Evolutionary conservation across 2,329 filamentous ascomycete species (phyloP), one percentile per base, ranked within the genome.

Genomic region (Cercospora sp.): DNA sequence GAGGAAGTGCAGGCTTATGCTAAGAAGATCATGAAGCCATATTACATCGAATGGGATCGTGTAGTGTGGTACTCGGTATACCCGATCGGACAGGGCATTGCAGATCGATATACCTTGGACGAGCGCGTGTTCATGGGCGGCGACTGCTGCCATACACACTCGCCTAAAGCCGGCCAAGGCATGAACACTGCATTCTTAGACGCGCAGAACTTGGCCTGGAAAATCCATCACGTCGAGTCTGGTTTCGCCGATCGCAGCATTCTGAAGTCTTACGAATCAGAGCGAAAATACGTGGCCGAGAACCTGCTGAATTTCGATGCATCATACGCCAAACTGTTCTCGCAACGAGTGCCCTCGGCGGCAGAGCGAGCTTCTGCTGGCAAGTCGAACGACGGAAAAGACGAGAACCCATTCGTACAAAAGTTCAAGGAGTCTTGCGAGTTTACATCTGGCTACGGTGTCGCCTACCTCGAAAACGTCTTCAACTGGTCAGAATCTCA

Each of bases 191-290:
- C 87, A 23, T 86, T 86, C 79, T 79, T 85, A 59, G 83, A 85
- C 74, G 93, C 93, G 0, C 87, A 93, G 68, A 98, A 97, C 79
- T 84, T 98, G 48, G 94, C 94, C 7, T 98, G 94, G 94, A 98
- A 98, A 83, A 91, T 97, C 62, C 94, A 97, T 77, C 89, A 91
- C 40, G 94, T 97, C 9, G 93, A 97, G 78, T 85, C 86, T 28
- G 93, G 93, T 12, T 92, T 97, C 73, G 92, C 93, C 1, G 82
- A 89, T 31, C 90, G 91, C 69, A 87, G 87, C 3, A 84, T 95
- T 18, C 86, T 98, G 61, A 87, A 89, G 69, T 95, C 94, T 0
- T 98, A 97, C 78, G 92, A 97, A 81, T 85, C 86, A 2, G 94
- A 97, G 80, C 90, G 94, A 66, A 94, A 92, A 78, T 85, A 90